These are phyloP conservation scores for Epichloe typhina DNA, from an alignment of 2,329 filamentous ascomycete species.

Conservation along the genomic window DNA sequence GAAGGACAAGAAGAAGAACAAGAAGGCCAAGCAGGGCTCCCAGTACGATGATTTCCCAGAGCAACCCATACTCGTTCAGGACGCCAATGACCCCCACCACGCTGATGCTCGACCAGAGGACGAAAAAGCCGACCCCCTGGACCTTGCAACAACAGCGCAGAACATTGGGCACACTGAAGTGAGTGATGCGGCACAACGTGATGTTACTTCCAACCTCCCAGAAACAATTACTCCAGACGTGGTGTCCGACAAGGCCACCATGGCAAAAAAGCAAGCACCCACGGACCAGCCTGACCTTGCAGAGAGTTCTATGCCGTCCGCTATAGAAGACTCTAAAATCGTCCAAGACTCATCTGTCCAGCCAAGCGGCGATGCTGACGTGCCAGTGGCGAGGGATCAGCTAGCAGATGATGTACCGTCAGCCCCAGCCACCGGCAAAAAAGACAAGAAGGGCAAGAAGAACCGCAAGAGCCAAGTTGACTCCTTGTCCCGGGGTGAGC, in stretches of 20 bases:
- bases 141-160: constrained; percentile 6
- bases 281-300: not conserved
- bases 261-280: not conserved
- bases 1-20: constrained; percentile 19
- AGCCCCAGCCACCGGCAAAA: constrained; percentile 8
- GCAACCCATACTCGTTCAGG: constrained; percentile 3
- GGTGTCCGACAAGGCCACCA: not conserved
- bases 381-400: constrained; percentile 1
- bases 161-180: constrained; percentile 2
- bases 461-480: constrained; percentile 5
- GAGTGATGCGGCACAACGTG: constrained; percentile 4
- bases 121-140: constrained; percentile 5
- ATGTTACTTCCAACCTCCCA: not conserved
- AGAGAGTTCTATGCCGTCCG: constrained; percentile 1
- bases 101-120: constrained; percentile 9
- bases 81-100: constrained; percentile 1
- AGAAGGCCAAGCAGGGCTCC: constrained; percentile 3
- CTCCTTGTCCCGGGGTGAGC: not conserved
- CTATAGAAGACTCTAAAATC: not conserved
- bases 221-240: not conserved
- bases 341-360: not conserved
- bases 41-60: constrained; percentile 3
- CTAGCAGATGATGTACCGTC: constrained; percentile 7
- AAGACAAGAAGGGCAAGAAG: constrained; percentile 11
- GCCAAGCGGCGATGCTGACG: constrained; percentile 1